Conservation (phyloP, 805 yeast genomes). For the Kodamaea kakaduensis region DNA sequence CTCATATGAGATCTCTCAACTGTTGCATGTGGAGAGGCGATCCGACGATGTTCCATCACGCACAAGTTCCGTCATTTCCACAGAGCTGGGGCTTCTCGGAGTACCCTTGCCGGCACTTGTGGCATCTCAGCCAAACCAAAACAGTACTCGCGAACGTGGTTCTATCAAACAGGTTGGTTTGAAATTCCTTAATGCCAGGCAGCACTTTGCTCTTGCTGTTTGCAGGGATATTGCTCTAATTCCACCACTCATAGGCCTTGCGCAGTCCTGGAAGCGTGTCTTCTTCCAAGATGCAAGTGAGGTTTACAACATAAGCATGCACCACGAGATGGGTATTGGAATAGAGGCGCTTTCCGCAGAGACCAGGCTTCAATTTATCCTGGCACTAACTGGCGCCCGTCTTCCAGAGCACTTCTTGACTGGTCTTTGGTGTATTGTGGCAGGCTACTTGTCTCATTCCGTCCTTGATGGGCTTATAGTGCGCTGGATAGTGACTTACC, state of each 20-base stretch:
- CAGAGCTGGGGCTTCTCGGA: constrained; percentile 4
- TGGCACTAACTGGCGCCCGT: constrained; percentile 51
- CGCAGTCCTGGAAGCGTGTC: constrained; percentile 40
- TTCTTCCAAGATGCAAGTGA: constrained; percentile 16
- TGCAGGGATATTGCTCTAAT: constrained; percentile 74
- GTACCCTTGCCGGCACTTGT: constrained; percentile 2
- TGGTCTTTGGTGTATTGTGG: constrained; percentile 89
- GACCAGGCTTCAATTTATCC: constrained; percentile 5
- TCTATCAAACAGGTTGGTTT: constrained; percentile 57
- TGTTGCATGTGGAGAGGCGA: constrained; percentile 16
- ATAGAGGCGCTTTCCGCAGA: constrained; percentile 1
- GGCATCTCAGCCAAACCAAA: constrained; percentile 3
- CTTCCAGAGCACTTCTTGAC: constrained; percentile 77
- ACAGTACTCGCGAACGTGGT: constrained; percentile 15
- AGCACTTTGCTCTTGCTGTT: constrained; percentile 71
- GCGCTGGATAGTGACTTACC: constrained; percentile 90
- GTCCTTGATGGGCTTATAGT: constrained; percentile 87
- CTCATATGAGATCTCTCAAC: constrained; percentile 39
- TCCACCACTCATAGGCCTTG: constrained; percentile 57
- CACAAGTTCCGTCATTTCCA: constrained; percentile 5
- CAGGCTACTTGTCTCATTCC: constrained; percentile 78
- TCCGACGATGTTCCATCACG: constrained; percentile 7
- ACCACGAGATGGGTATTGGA: constrained; percentile 6
- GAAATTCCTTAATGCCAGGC: constrained; percentile 67
- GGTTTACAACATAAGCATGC: constrained; percentile 9